Evolutionary conservation across 2,329 filamentous ascomycete species (phyloP).

Genomic region (Aureobasidium sp.): DNA sequence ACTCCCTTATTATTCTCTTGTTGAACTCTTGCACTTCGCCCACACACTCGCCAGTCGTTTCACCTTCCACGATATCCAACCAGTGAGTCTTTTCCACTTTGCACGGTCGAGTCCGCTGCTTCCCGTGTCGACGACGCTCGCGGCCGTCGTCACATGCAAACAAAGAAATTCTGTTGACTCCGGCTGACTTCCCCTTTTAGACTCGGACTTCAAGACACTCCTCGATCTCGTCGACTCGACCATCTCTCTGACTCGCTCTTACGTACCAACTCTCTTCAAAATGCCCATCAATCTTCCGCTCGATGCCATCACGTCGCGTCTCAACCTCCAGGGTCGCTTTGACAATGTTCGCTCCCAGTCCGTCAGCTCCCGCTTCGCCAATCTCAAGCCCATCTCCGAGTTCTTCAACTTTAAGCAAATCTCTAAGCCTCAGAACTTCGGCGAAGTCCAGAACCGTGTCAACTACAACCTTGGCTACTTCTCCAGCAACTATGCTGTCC

Average conservation of each 20-base stretch:
- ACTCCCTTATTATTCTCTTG: background rate
- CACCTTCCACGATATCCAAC: no score
- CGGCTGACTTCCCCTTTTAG: conserved; percentile 9
- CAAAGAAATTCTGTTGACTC: conserved; percentile 16
- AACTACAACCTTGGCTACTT: conserved; percentile 98
- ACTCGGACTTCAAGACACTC: background rate
- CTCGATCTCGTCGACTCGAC: background rate
- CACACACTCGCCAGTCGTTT: background rate
- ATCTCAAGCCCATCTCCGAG: conserved; percentile 82
- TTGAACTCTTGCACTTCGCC: background rate
- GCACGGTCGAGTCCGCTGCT: background rate
- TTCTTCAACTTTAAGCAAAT: conserved; percentile 95
- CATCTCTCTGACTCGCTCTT: background rate
- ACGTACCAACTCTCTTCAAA: background rate
- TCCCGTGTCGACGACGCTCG: background rate
- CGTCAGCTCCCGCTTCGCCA: conserved; percentile 76
- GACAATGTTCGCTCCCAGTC: conserved; percentile 73
- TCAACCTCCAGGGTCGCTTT: conserved; percentile 82
- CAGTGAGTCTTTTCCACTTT: background rate
- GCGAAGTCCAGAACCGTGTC: conserved; percentile 81
- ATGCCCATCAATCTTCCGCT: conserved; percentile 94
- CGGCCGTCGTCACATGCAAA: conserved; percentile 12
- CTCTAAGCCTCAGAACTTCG: conserved; percentile 88
- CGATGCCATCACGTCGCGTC: conserved; percentile 81
- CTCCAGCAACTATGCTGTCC: conserved; percentile 93